Evolutionary conservation across 2,329 filamentous ascomycete species (phyloP), one percentile per base, ranked within the genome.

Genomic region (Colletotrichum orchidophilum): DNA sequence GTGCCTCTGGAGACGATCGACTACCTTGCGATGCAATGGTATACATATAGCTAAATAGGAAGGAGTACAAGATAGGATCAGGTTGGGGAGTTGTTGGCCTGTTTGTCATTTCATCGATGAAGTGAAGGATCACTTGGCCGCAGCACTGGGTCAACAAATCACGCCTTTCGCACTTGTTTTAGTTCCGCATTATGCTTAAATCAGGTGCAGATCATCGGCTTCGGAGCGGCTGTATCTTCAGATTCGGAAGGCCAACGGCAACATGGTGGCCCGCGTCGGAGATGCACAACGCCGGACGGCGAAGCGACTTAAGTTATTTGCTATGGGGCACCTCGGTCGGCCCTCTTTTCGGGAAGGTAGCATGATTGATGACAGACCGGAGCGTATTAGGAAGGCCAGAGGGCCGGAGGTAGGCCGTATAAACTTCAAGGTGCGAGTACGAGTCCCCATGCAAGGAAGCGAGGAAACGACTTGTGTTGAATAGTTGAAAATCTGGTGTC

Each of bases 381-480:
- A 59, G 53, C 64, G 65, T 60, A 71, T 70, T 63, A 63, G 69
- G 59, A 70, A 71, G 65, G 58, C 49, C 39, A 46, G 39, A 18
- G 39, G 8, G 39, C 39, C 39, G n/a, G 27, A 35, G 13, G 12
- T 9, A 52, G 21, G 26, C 50, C n/a, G 18, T 49, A 9, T 15
- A 27, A 42, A 69, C 21, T 31, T 42, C 33, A 31, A 58, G 18
- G 9, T 58, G 52, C 52, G 35, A 35, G 60, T 46, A 18, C 8
- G 39, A 46, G 18, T 9, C 50, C 15, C 21, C 13, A 57, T 42
- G 21, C 26, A 42, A 50, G 50, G 55, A 15, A 52, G 53, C 46
- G n/a, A 67, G 58, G 39, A 55, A 61, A 63, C 33, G 39, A 42
- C 24, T 26, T n/a, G 35, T 13, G 55, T 26, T 46, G 39, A 46